phyloP scores from a whole-genome alignment of 331 rosid species.

The Acacia concinna region DNA sequence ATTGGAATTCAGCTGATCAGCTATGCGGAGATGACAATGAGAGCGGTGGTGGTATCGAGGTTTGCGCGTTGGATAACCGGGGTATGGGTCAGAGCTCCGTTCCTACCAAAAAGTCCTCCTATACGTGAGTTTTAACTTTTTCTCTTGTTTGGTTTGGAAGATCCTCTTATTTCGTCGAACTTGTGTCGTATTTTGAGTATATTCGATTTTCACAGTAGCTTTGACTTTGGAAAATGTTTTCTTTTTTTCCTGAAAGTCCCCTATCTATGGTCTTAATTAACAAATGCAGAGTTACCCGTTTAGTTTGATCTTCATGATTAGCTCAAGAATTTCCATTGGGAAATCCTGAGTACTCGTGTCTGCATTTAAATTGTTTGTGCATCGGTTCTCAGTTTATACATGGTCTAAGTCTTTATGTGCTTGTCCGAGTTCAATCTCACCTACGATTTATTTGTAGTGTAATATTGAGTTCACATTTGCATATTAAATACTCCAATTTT shows the following conservation, averaged over 20 bases:
- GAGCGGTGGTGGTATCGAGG: slow-evolving; percentile 60
- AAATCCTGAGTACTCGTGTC: not conserved
- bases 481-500: not conserved
- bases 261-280: not conserved
- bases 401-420: not conserved
- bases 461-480: not conserved
- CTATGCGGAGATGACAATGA: slow-evolving; percentile 41
- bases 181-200: not conserved
- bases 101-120: slow-evolving; percentile 60
- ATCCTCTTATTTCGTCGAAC: not conserved
- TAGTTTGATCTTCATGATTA: not conserved
- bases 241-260: not conserved
- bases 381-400: not conserved
- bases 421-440: not conserved
- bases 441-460: not conserved
- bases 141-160: not conserved
- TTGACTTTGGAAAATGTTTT: not conserved
- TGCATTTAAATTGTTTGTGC: not conserved
- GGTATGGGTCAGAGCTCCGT: slow-evolving; percentile 91
- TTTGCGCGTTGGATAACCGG: slow-evolving; percentile 91
- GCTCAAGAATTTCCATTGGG: not conserved
- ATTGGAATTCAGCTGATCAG: slow-evolving; percentile 9
- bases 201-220: not conserved
- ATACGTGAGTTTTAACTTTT: slow-evolving; percentile 60
- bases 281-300: not conserved